Conservation (phyloP, 2,329 filamentous ascomycete species). For the Sclerotinia subarctica region DNA sequence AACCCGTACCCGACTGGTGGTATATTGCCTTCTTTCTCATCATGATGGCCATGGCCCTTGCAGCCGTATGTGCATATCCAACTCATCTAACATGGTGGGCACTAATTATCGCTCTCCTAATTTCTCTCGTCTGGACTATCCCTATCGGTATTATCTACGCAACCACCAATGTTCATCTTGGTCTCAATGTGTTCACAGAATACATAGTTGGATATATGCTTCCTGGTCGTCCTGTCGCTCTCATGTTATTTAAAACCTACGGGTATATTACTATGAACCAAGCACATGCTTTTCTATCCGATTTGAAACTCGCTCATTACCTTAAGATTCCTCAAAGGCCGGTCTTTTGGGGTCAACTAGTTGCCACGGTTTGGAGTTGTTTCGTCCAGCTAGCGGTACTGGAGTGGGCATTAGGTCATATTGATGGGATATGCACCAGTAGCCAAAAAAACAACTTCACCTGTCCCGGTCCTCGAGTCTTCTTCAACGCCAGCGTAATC, state of each 20-base stretch:
- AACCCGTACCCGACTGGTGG: constrained; percentile 56
- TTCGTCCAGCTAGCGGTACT: constrained; percentile 64
- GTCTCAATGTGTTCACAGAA: constrained; percentile 70
- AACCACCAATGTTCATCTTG: constrained; percentile 66
- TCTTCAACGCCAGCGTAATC: constrained; percentile 65
- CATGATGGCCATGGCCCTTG: constrained; percentile 45
- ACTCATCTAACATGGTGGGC: constrained; percentile 31
- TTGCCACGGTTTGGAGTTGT: constrained; percentile 63
- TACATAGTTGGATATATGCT: constrained; percentile 72
- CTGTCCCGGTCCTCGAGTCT: constrained; percentile 46
- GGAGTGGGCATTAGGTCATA: constrained; percentile 58
- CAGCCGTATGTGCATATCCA: constrained; percentile 22
- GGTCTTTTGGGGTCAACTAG: constrained; percentile 64
- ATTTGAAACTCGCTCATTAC: constrained; percentile 51
- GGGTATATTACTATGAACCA: constrained; percentile 24
- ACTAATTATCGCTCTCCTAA: constrained; percentile 32
- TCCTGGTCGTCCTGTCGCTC: constrained; percentile 65
- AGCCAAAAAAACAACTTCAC: constrained; percentile 47
- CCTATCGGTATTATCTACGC: constrained; percentile 69
- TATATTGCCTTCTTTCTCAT: constrained; percentile 46
- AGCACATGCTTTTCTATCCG: constrained; percentile 25
- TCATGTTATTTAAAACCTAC: constrained; percentile 67
- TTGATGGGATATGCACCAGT: constrained; percentile 59
- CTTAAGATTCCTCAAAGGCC: constrained; percentile 60
- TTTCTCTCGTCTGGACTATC: constrained; percentile 42